Conservation (phyloP, 148 eudicot genomes). For the Vaccinium vitisidaea region DNA sequence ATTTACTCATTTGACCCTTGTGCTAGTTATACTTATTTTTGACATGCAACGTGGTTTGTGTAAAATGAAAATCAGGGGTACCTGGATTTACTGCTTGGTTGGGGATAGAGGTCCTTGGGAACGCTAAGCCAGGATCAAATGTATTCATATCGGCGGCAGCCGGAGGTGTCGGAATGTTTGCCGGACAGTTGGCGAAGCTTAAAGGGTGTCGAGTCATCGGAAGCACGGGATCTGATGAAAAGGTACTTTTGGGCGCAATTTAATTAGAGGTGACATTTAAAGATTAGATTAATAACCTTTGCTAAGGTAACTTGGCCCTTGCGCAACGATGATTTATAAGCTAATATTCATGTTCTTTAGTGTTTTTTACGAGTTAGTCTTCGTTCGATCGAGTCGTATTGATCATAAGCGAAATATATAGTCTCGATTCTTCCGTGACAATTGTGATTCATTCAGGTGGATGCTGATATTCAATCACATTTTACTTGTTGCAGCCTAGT, state of each 20-base stretch:
- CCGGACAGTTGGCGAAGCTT: constrained; percentile 41
- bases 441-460: too few relatives aligned
- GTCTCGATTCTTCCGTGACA: too few relatives aligned
- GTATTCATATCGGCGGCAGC: constrained; percentile 44
- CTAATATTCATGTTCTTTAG: too few relatives aligned
- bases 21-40: background rate
- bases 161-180: constrained; percentile 42
- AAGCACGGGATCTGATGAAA: constrained; percentile 37
- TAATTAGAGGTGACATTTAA: too few relatives aligned
- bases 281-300: background rate
- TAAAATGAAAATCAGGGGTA: constrained; percentile 20
- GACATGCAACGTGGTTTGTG: background rate
- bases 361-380: too few relatives aligned
- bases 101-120: constrained; percentile 31
- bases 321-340: too few relatives aligned
- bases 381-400: too few relatives aligned
- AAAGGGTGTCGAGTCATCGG: constrained; percentile 44
- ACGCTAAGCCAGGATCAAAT: constrained; percentile 34
- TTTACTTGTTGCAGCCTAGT: too few relatives aligned
- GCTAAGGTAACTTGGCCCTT: background rate
- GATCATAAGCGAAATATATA: too few relatives aligned
- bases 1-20: background rate
- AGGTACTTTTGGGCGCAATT: constrained; percentile 20
- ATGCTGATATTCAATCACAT: too few relatives aligned
- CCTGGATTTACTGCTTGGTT: constrained; percentile 47